Conservation (phyloP, 2,329 filamentous ascomycete genomes). For the Ceratocystis cacaofunesta region DNA sequence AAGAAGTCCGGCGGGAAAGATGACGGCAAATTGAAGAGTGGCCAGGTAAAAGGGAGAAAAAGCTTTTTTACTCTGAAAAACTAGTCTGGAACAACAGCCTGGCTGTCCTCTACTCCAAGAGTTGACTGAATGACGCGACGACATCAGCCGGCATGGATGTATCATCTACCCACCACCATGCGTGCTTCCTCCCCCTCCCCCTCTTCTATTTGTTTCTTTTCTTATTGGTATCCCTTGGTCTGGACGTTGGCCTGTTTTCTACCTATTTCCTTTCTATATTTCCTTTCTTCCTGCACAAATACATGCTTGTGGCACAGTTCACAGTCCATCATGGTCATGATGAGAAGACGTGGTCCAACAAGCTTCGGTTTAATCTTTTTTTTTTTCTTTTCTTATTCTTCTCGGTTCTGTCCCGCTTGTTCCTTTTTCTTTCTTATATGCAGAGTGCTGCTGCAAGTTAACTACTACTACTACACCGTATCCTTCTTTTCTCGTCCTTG, state of each 20-base stretch:
- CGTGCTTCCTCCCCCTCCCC: no score
- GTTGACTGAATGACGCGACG: constrained; percentile 3
- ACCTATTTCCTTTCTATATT: not conserved
- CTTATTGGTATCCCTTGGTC: not conserved
- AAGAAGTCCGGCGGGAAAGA: not conserved
- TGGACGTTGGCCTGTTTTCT: not conserved
- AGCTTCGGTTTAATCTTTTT: not conserved
- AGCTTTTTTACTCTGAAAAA: constrained; percentile 21
- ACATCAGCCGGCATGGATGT: constrained; percentile 11
- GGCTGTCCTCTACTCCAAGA: no score
- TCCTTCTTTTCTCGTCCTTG: not conserved
- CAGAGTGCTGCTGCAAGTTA: not conserved
- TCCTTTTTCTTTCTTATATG: not conserved
- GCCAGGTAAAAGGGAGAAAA: constrained; percentile 27
- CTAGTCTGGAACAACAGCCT: no score
- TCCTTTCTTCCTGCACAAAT: not conserved
- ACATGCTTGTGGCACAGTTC: not conserved
- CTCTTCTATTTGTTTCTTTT: not conserved
- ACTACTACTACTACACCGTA: not conserved
- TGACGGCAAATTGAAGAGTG: constrained; percentile 22
- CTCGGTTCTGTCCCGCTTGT: not conserved
- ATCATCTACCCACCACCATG: no score
- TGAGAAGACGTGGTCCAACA: not conserved
- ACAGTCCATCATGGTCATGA: not conserved
- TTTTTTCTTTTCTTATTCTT: not conserved